phyloP scores from a whole-genome alignment of 495 filamentous ascomycete genomes.

The Pseudoneurospora amorphoporcata region DNA sequence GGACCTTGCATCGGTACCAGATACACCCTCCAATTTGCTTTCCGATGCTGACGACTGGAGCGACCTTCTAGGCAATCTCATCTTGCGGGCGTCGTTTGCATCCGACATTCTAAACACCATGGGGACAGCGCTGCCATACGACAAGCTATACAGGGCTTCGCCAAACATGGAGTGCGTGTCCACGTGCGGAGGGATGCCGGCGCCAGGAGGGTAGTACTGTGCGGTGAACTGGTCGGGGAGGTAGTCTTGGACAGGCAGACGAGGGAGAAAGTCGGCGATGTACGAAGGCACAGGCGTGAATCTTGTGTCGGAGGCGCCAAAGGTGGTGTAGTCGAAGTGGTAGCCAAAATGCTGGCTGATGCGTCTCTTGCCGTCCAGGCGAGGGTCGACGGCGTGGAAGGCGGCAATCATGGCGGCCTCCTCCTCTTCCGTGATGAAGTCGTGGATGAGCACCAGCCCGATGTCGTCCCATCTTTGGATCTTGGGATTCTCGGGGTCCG shows the following conservation, averaged over 20 bases:
- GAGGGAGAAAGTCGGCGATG: constrained; percentile 14
- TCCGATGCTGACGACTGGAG: background rate
- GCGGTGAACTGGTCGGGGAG: constrained; percentile 25
- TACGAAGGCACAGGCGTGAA: constrained; percentile 18
- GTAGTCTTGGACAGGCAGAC: constrained; percentile 14
- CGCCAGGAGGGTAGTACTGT: constrained; percentile 25
- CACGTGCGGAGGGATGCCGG: constrained; percentile 25
- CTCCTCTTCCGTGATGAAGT: constrained; percentile 19
- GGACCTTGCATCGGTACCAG: background rate
- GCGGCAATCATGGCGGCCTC: constrained; percentile 18
- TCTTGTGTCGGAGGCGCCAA: constrained; percentile 15
- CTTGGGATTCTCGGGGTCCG: constrained; percentile 10
- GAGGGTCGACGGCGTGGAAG: constrained; percentile 14
- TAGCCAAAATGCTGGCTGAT: constrained; percentile 23
- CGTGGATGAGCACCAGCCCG: constrained; percentile 17
- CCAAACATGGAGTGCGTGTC: constrained; percentile 26
- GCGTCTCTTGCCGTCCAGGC: constrained; percentile 6
- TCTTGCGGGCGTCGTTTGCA: constrained; percentile 22
- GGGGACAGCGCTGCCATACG: constrained; percentile 18
- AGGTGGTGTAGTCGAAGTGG: constrained; percentile 28
- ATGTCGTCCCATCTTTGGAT: constrained; percentile 16
- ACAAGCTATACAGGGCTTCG: constrained; percentile 22
- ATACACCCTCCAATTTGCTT: background rate
- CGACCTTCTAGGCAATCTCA: constrained; percentile 22
- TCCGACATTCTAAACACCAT: constrained; percentile 20